Conservation (phyloP, 1,284 basidiomycete species). For the Wallemia ichthyophaga region DNA sequence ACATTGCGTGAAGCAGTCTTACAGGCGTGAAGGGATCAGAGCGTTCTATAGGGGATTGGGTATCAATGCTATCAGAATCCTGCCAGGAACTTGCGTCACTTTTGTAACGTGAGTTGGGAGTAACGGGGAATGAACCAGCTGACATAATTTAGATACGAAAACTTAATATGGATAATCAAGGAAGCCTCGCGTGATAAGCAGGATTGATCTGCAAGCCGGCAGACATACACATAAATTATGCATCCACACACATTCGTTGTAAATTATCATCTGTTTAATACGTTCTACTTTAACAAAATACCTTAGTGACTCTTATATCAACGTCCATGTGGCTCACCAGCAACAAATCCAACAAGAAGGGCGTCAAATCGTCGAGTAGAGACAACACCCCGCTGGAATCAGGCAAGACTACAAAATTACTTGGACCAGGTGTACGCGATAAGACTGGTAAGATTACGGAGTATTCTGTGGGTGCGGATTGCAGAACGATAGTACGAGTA, state of each 20-base stretch:
- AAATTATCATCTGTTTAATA: no score
- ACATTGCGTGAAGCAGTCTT: constrained; percentile 25
- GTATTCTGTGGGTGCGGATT: neutral
- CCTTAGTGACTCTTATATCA: no score
- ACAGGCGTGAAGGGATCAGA: constrained; percentile 56
- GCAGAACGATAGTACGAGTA: neutral
- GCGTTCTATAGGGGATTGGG: constrained; percentile 65
- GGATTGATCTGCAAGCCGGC: neutral
- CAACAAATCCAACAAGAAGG: neutral
- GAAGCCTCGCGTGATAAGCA: neutral
- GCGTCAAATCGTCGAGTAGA: neutral
- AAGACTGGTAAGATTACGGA: neutral
- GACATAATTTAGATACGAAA: neutral
- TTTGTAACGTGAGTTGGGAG: constrained; percentile 13
- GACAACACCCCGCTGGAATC: neutral
- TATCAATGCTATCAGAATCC: constrained; percentile 13
- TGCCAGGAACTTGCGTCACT: constrained; percentile 16
- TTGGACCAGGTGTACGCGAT: neutral
- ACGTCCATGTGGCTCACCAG: neutral
- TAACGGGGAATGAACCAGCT: neutral
- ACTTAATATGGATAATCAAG: neutral
- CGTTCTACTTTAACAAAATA: no score
- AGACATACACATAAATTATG: neutral
- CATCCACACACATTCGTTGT: no score
- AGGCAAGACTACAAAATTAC: neutral